Conservation (phyloP, 352 stramenopile species). For the Phytophthora sojae region DNA sequence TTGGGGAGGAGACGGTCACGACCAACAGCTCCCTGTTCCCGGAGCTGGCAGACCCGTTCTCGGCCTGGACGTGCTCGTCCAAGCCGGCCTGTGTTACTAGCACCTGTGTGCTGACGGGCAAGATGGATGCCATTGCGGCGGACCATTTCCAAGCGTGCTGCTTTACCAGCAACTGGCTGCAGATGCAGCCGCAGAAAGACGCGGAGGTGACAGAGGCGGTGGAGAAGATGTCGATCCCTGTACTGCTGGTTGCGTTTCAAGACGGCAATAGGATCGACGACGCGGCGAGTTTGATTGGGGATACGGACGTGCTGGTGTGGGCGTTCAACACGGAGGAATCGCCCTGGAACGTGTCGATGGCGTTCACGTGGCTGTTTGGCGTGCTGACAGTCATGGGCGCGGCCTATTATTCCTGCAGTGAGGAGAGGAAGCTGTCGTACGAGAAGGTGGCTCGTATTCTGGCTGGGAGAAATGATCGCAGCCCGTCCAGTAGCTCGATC, state of each 20-base stretch:
- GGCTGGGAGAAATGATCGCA: slow-evolving; percentile 16
- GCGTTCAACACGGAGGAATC: slow-evolving; percentile 54
- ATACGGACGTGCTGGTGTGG: slow-evolving; percentile 26
- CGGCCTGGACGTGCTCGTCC: slow-evolving; percentile 34
- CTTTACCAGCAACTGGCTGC: slow-evolving; percentile 53
- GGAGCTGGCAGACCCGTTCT: slow-evolving; percentile 27
- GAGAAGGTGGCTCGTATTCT: slow-evolving; percentile 48
- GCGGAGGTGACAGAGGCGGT: neutral
- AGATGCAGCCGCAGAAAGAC: slow-evolving; percentile 33
- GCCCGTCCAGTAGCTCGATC: slow-evolving; percentile 23
- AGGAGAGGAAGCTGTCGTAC: slow-evolving; percentile 64
- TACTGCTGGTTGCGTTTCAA: slow-evolving; percentile 48
- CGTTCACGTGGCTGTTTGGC: slow-evolving; percentile 65
- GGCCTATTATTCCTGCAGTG: slow-evolving; percentile 58
- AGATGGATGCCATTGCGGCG: neutral
- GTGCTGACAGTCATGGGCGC: slow-evolving; percentile 53
- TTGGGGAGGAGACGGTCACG: slow-evolving; percentile 45
- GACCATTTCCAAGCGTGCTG: slow-evolving; percentile 57
- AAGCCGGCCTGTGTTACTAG: slow-evolving; percentile 39
- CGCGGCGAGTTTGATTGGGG: slow-evolving; percentile 26
- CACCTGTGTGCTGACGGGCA: slow-evolving; percentile 49
- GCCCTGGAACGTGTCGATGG: slow-evolving; percentile 75
- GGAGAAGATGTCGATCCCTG: slow-evolving; percentile 34
- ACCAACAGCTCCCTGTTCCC: slow-evolving; percentile 54
- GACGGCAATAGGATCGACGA: slow-evolving; percentile 48